phyloP scores from a whole-genome alignment of 1,139 yeast genomes.

The Zygosaccharomyces sapae region DNA sequence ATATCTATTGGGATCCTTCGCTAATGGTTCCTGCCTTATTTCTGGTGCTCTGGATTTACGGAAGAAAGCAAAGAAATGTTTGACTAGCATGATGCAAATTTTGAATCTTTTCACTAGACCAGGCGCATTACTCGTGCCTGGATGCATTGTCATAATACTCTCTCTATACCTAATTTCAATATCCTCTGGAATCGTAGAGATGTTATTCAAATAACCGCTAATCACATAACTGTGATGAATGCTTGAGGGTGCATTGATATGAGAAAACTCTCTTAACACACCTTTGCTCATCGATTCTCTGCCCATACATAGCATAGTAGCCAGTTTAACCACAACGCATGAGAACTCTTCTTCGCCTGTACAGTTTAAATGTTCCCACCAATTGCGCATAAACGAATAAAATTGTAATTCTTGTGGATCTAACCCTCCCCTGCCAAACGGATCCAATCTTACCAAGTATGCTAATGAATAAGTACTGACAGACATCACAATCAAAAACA shows the following conservation, averaged over 20 bases:
- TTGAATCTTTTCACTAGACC: conserved; percentile 12
- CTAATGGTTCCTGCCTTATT: not conserved
- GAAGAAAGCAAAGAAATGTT: conserved; percentile 9
- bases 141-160: conserved; percentile 1
- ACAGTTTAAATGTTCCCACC: conserved; percentile 33
- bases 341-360: conserved; percentile 36
- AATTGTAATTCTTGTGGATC: conserved; percentile 26
- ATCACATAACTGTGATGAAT: conserved; percentile 26
- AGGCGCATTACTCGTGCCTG: conserved; percentile 7
- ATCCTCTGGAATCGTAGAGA: conserved; percentile 23
- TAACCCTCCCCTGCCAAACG: conserved; percentile 14
- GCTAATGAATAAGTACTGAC: conserved; percentile 23
- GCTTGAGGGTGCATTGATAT: conserved; percentile 16
- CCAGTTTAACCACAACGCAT: conserved; percentile 27
- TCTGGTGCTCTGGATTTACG: conserved; percentile 9
- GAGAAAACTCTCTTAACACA: conserved; percentile 23
- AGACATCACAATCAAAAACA: conserved; percentile 23
- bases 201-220: conserved; percentile 31
- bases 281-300: conserved; percentile 23
- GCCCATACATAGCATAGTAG: conserved; percentile 28
- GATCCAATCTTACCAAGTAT: conserved; percentile 23
- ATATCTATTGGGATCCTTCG: conserved; percentile 23
- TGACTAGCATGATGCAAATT: conserved; percentile 7
- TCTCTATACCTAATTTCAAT: conserved; percentile 16
- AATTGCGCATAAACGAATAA: conserved; percentile 31